Conservation (phyloP, 2,329 filamentous ascomycete species). For the Orbilia brochopaga region DNA sequence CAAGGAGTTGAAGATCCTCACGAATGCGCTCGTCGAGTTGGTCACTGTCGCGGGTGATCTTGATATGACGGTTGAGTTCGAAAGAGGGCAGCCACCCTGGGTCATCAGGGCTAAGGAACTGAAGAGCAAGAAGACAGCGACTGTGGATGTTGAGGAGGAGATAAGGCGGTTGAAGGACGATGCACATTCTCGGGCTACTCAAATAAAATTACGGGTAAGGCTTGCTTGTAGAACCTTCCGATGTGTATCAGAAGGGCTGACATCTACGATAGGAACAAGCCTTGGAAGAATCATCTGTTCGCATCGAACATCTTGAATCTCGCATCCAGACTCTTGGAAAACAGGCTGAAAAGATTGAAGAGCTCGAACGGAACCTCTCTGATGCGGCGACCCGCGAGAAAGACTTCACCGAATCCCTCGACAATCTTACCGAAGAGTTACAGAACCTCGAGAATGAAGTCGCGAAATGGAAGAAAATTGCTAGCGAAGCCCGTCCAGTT, state of each 20-base stretch:
- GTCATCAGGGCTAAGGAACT: slow-evolving; percentile 79
- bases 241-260: slow-evolving; percentile 60
- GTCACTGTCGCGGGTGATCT: slow-evolving; percentile 73
- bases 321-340: slow-evolving; percentile 82
- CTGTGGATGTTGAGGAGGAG: slow-evolving; percentile 83
- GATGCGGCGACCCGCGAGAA: slow-evolving; percentile 55
- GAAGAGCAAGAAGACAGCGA: slow-evolving; percentile 78
- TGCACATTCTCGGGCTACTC: slow-evolving; percentile 72
- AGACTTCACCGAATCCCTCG: slow-evolving; percentile 62
- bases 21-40: slow-evolving; percentile 71
- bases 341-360: slow-evolving; percentile 73
- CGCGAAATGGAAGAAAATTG: slow-evolving; percentile 74
- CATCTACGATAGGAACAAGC: slow-evolving; percentile 78
- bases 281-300: slow-evolving; percentile 84
- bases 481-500: slow-evolving; percentile 67
- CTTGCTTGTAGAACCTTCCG: neutral
- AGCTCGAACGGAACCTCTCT: slow-evolving; percentile 67
- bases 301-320: slow-evolving; percentile 89
- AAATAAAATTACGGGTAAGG: slow-evolving; percentile 58
- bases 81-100: slow-evolving; percentile 79
- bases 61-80: slow-evolving; percentile 77
- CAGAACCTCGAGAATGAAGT: slow-evolving; percentile 70
- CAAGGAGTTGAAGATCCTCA: slow-evolving; percentile 70
- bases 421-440: slow-evolving; percentile 68
- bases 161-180: slow-evolving; percentile 79